Evolutionary conservation across 1,284 basidiomycete genomes (phyloP).

Genomic region (Ceratobasidium sp.): DNA sequence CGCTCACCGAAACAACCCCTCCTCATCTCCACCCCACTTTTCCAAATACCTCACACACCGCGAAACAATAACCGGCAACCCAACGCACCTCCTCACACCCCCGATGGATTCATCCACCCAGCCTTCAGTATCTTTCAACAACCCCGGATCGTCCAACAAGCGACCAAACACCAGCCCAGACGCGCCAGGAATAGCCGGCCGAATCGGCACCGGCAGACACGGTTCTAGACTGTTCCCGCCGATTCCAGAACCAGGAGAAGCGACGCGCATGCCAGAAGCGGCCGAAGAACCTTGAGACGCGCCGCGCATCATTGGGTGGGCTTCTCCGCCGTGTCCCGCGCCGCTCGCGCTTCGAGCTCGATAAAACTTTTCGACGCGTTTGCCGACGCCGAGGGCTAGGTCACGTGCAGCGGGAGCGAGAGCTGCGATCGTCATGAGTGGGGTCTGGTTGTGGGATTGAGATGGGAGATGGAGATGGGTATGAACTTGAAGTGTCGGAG

Average conservation of each 20-base stretch:
- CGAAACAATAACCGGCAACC: constrained; percentile 78
- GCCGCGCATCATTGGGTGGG: constrained; percentile 18
- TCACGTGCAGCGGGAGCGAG: constrained; percentile 41
- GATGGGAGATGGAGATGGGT: constrained; percentile 35
- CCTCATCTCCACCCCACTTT: constrained; percentile 84
- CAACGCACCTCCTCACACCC: constrained; percentile 44
- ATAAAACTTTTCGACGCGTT: constrained; percentile 43
- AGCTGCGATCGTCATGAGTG: constrained; percentile 41
- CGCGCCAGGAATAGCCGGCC: constrained; percentile 29
- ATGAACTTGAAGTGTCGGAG: constrained; percentile 38
- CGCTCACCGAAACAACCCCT: constrained; percentile 83
- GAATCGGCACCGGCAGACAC: constrained; percentile 6
- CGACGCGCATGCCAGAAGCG: constrained; percentile 38
- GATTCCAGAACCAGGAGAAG: constrained; percentile 50
- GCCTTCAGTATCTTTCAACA: constrained; percentile 63
- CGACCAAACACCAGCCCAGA: constrained; percentile 45
- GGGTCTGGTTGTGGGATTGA: constrained; percentile 29
- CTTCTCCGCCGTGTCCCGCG: constrained; percentile 20
- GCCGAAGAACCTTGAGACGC: neutral
- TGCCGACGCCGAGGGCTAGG: constrained; percentile 34
- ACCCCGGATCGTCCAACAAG: constrained; percentile 50
- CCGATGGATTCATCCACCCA: constrained; percentile 58
- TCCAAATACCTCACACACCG: constrained; percentile 85
- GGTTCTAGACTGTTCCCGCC: constrained; percentile 6
- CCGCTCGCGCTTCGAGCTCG: constrained; percentile 36